Evolutionary conservation across 108 stramenopile genomes (phyloP).

Genomic region (Hondaea fermentalgiana): DNA sequence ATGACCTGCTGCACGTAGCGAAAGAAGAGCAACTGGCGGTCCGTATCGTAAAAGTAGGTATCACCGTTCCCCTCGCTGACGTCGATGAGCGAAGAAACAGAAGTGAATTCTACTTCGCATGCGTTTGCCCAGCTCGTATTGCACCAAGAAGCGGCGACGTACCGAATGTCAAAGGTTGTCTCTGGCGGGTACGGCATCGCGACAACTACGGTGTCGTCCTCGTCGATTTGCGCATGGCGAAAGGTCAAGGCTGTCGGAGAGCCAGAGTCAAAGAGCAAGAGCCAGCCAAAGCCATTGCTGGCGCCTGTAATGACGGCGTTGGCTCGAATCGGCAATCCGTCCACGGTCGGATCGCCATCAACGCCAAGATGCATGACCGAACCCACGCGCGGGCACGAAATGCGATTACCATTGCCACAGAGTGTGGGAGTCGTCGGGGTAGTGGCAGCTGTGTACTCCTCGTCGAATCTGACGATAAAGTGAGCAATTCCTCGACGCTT

Average conservation of each 20-base stretch:
- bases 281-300: not conserved
- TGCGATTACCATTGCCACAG: not conserved
- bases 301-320: not conserved
- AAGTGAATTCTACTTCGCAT: not conserved
- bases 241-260: not conserved
- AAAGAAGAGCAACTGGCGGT: not conserved
- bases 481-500: not conserved
- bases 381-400: not conserved
- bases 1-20: not conserved
- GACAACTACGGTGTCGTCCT: not conserved
- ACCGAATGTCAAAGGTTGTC: not conserved
- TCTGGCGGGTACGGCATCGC: not conserved
- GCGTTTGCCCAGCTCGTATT: not conserved
- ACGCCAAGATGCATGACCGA: not conserved
- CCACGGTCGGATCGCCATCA: not conserved
- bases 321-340: not conserved
- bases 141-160: not conserved
- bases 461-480: not conserved
- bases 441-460: not conserved
- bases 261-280: not conserved
- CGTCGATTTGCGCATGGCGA: not conserved
- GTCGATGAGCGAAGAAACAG: not conserved
- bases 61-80: not conserved
- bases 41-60: not conserved
- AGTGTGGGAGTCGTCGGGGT: not conserved